Base-by-base conservation (phyloP, 371 early-diverging fungal species). In the Circinella umbellata region DNA sequence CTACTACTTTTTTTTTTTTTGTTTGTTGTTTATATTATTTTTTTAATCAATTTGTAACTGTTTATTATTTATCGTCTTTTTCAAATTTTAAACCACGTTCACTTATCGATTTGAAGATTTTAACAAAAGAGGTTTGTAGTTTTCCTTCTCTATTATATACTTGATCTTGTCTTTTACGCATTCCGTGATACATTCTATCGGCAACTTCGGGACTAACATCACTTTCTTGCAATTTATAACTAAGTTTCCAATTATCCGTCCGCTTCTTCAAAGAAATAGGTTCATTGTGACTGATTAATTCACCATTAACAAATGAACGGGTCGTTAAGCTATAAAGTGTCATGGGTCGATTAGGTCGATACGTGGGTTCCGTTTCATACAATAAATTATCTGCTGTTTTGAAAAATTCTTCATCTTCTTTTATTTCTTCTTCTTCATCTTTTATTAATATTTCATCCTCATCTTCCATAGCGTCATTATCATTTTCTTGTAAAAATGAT, bases 271-370 rank as follows among this genome's bases (percentile, higher is more conserved):
- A n/a, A 1, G 7, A 20, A n/a, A 63, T 20, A n/a, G 20, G 38
- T 14, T 42, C 17, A 11, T 34, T 20, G 9, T 18, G 4, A 4
- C 0, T 4, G 18, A 42, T 46, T 8, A 20, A 27, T 14, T 8
- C 27, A 38, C 72, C 73, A 64, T 84, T 76, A 5, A 84, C 63
- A 17, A 64, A 61, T 1, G 80, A 81, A 9, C 53, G 62, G 0
- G 75, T 70, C 1, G 55, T 17, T 4, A 84, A n/a, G 4, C 59
- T 27, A 61, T 68, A 84, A 34, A 77, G 47, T 4, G 71, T 63
- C 7, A 84, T n/a, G 3, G 20, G 57, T 18, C 27, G 10, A n/a
- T 57, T 4, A 34, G 34, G 27, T 34, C 27, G 27, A 27, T 27
- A 27, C 0, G 27, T 27, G 27, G 27, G 27, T 27, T 27, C 27